Evolutionary conservation across 108 stramenopile species (phyloP), one percentile per base, ranked within the genome.

Genomic region (Pseudonitzschia delicatissima): DNA sequence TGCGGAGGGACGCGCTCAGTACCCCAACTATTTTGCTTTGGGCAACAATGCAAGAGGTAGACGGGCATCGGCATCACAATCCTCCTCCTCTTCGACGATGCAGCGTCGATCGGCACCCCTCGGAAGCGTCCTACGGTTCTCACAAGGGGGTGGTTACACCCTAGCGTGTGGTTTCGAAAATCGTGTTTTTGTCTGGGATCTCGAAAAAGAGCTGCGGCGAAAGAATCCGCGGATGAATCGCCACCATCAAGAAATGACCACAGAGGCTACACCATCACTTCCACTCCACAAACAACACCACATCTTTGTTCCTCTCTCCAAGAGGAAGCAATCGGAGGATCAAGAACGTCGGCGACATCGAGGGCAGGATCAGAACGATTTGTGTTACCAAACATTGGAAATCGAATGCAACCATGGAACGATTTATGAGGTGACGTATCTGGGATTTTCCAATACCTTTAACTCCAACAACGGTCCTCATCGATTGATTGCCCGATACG

Each of bases 341-440:
- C 8, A 20, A 7, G 1, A 20, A 0, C 1, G 21, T 9, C 48
- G 8, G 48, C 48, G n/a, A 23, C n/a, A 20, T 8, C 48, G 7
- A 27, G 32, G 9, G 29, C 26, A 55, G 0, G 13, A 55, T 2
- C 29, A 27, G 25, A 12, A 48, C 2, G 21, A 21, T 7, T 7
- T 6, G 21, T 48, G 36, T 5, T 61, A 0, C 32, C 36, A 42
- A 42, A 37, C 39, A 4, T 35, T 61, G 18, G 60, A 61, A 42
- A 61, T 61, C 0, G 25, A 37, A 5, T 61, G 35, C 32, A 35
- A 26, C 8, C 32, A 61, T 4, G 35, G 60, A 5, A 61, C 20
- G 23, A 61, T 57, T 2, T 61, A 61, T 26, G 60, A 61, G 20
- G 37, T 61, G 35, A 61, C 60, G 0, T 61, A 61, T 0, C 35